These are phyloP conservation scores for Pseudocercospora cruenta DNA, from an alignment of 2,329 filamentous ascomycete genomes.

Conservation along the genomic window DNA sequence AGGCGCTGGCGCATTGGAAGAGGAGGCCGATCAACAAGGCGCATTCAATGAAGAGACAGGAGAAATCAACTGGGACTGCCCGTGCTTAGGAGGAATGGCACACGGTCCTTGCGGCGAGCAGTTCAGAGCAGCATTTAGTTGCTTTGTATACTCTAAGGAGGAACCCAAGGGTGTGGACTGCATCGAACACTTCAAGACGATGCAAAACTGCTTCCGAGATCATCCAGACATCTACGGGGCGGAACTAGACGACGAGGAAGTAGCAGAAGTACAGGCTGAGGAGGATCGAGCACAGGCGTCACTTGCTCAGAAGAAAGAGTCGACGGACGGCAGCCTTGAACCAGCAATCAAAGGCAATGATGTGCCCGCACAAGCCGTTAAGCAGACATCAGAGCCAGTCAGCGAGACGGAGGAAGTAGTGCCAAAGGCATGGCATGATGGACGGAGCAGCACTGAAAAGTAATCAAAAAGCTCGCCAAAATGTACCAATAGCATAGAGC, in stretches of 20 bases:
- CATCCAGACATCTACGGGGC: conserved; percentile 92
- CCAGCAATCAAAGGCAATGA: neutral
- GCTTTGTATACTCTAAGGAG: conserved; percentile 92
- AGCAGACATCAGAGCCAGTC: conserved; percentile 14
- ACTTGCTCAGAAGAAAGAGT: conserved; percentile 11
- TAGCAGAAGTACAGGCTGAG: conserved; percentile 40
- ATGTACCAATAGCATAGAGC: conserved; percentile 16
- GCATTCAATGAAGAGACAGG: conserved; percentile 98
- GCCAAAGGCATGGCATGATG: conserved; percentile 20
- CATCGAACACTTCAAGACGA: conserved; percentile 63
- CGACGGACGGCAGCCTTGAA: conserved; percentile 2
- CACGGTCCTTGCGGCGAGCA: conserved; percentile 93
- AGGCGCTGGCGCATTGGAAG: conserved; percentile 65
- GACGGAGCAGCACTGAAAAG: conserved; percentile 4
- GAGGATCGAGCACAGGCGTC: conserved; percentile 24
- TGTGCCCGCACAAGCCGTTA: conserved; percentile 2
- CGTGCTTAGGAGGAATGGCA: conserved; percentile 96
- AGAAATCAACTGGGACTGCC: conserved; percentile 99
- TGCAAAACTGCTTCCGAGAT: conserved; percentile 95
- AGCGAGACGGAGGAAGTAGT: conserved; percentile 10
- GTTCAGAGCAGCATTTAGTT: conserved; percentile 95
- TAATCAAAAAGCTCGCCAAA: neutral
- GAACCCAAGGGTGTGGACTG: conserved; percentile 72
- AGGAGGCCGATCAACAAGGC: conserved; percentile 82
- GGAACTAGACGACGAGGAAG: conserved; percentile 79